Base-by-base conservation (phyloP, 768 basidiomycete genomes). In the Kondoa subrosea region DNA sequence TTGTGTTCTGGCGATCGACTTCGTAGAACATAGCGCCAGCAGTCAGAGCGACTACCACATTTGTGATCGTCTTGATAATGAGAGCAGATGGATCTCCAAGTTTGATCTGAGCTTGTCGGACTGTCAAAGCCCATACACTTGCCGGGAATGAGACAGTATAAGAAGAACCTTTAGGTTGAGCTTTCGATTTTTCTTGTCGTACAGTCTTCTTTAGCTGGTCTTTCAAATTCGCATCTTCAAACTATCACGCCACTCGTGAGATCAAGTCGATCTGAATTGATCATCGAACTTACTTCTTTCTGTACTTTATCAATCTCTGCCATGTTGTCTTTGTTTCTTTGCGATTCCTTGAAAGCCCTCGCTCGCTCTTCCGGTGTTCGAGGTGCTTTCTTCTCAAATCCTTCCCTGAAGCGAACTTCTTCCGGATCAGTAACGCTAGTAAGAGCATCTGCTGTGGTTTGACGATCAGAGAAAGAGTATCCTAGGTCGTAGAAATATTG, bases 231-330 rank as follows among this genome's bases (percentile, higher is more conserved):
- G 61, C 16, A 17, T 63, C 61, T 8, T 8, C 40, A 50, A 50
- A 50, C 40, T 50, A 50, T n/a, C n/a, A n/a, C n/a, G n/a, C n/a
- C n/a, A n/a, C n/a, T n/a, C n/a, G n/a, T n/a, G n/a, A n/a, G n/a
- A n/a, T n/a, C n/a, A n/a, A n/a, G n/a, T n/a, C n/a, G n/a, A n/a
- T n/a, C n/a, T n/a, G n/a, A n/a, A n/a, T n/a, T n/a, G n/a, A n/a
- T n/a, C n/a, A n/a, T n/a, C n/a, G n/a, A n/a, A 78, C 71, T 91
- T 89, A 29, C 87, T 85, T 75, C 89, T 88, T 1, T 88, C 89
- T 70, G 82, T 83, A 69, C 86, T 81, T 3, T 87, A 87, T 27
- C 91, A 82, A 40, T 83, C 80, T 8, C 85, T 80, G 57, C 89
- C 78, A 78, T 89, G 88, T 1, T 76, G 75, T 75, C 73, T 72